Conservation (phyloP, 371 early-diverging fungal species). For the Conidiobolus incongruus region DNA sequence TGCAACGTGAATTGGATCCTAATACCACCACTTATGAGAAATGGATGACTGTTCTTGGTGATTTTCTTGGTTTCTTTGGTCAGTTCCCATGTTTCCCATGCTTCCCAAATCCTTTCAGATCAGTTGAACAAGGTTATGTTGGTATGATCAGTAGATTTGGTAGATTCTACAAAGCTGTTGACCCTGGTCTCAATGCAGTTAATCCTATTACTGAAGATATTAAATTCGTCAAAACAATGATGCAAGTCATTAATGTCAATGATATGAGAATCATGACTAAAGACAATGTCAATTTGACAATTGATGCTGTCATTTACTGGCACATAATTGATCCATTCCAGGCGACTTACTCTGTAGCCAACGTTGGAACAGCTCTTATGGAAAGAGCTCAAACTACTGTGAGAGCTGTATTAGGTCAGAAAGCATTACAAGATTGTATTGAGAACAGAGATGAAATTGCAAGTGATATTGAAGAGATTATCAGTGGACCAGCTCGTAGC, state of each 20-base stretch:
- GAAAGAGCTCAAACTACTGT: slow-evolving; percentile 61
- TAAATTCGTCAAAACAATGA: slow-evolving; percentile 18
- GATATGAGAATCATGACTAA: slow-evolving; percentile 13
- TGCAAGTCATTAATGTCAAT: slow-evolving; percentile 10
- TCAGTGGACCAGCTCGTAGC: slow-evolving; percentile 9
- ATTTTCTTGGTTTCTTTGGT: background rate
- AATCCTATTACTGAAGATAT: slow-evolving; percentile 52
- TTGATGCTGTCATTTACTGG: slow-evolving; percentile 79
- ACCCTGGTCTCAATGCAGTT: slow-evolving; percentile 64
- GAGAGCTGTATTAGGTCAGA: slow-evolving; percentile 38
- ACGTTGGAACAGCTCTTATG: slow-evolving; percentile 46
- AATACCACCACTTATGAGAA: too few species aligned
- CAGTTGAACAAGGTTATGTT: slow-evolving; percentile 32
- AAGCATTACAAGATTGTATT: slow-evolving; percentile 41
- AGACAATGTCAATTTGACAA: slow-evolving; percentile 56
- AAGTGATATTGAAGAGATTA: slow-evolving; percentile 55
- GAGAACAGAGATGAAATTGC: slow-evolving; percentile 75
- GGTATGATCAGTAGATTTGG: slow-evolving; percentile 63
- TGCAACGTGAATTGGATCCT: too few species aligned
- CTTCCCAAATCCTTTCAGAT: slow-evolving; percentile 56
- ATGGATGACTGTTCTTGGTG: too few species aligned
- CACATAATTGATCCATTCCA: slow-evolving; percentile 58
- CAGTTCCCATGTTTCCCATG: slow-evolving; percentile 30
- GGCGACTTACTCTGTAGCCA: slow-evolving; percentile 43
- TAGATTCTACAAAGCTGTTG: slow-evolving; percentile 63